Percentiles rank a stretch among this genome's conserved stretches.
These are phyloP conservation scores for Podospora bellae-mahoneyi DNA, from an alignment of 495 filamentous ascomycete species.

Conservation along the genomic window DNA sequence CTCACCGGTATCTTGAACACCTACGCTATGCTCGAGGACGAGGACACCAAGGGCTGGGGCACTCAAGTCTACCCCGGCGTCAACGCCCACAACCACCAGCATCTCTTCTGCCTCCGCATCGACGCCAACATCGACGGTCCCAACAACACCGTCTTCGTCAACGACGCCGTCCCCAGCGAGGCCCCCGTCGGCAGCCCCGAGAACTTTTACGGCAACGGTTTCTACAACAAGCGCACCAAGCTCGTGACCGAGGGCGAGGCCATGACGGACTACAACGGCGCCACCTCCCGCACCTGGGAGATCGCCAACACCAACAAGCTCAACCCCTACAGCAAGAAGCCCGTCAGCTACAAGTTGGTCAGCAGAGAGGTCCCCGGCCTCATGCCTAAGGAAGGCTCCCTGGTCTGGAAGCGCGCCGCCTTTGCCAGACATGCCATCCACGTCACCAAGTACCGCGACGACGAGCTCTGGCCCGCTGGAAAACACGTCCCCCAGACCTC, in stretches of 20 bases:
- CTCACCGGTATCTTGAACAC: conserved; percentile 95
- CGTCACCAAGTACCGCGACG: conserved; percentile 83
- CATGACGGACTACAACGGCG: conserved; percentile 77
- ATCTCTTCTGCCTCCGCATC: conserved; percentile 88
- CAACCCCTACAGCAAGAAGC: conserved; percentile 82
- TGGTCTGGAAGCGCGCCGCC: conserved; percentile 92
- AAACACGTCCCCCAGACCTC: conserved; percentile 92
- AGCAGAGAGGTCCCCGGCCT: conserved; percentile 76
- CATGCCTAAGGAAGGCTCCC: conserved; percentile 75
- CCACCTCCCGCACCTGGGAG: conserved; percentile 82
- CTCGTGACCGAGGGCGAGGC: conserved; percentile 68
- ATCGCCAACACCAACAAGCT: conserved; percentile 81
- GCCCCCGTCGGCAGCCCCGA: conserved; percentile 73
- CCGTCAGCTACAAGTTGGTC: conserved; percentile 87
- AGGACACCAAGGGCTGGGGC: conserved; percentile 86
- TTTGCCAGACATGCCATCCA: conserved; percentile 90
- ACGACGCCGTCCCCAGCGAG: conserved; percentile 63
- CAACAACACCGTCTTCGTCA: conserved; percentile 80
- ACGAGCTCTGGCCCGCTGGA: conserved; percentile 87
- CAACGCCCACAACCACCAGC: conserved; percentile 82
- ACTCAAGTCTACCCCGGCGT: conserved; percentile 70
- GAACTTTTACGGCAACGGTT: conserved; percentile 93
- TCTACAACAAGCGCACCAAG: conserved; percentile 85
- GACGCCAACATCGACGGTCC: conserved; percentile 88
- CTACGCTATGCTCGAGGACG: conserved; percentile 76